Evolutionary conservation across 345 rosid species (phyloP), one percentile per base, ranked within the genome.

Genomic region (Camelina sativa): DNA sequence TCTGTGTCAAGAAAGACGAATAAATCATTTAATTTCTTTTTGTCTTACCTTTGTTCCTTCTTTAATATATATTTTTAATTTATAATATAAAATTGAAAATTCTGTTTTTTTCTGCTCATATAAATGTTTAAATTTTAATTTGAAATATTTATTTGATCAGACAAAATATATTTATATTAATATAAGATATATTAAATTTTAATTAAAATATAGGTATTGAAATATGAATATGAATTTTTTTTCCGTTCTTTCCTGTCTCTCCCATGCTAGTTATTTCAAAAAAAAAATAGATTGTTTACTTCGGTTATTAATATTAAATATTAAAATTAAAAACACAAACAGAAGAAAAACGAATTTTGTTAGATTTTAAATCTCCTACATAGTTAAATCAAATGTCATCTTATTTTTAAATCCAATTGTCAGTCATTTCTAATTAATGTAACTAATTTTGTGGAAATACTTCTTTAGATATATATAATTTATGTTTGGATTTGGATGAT

Each of bases 11-110:
- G 28, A 25, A 57, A 51, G 66, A 57, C 3, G 34, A 43, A 53
- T 44, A 76, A 32, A 52, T 51, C 61, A 74, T 11, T 67, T 75
- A 17, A 25, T 50, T 12, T 22, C 8, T 22, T 38, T 67, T 50
- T 19, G 35, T 59, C 44, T 56, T 41, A 63, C 57, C 37, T 71
- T 37, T 5, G n/a, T n/a, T n/a, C n/a, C n/a, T 8, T 28, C 19
- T 17, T 72, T 62, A 2, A 71, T 48, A 0, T 48, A 0, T 53
- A 32, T 34, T 6, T 32, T 6, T 35, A 25, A 1, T 51, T 7
- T 11, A 38, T 38, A 16, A 72, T n/a, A 11, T 0, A 17, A 28
- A 11, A 7, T n/a, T n/a, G n/a, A n/a, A n/a, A n/a, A n/a, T n/a
- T n/a, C n/a, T n/a, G n/a, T n/a, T n/a, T n/a, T n/a, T n/a, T 61